Percentiles rank a stretch among this genome's conserved stretches.
Evolutionary conservation across 306 rosid species (phyloP).

Genomic region (Dryas octopetala): DNA sequence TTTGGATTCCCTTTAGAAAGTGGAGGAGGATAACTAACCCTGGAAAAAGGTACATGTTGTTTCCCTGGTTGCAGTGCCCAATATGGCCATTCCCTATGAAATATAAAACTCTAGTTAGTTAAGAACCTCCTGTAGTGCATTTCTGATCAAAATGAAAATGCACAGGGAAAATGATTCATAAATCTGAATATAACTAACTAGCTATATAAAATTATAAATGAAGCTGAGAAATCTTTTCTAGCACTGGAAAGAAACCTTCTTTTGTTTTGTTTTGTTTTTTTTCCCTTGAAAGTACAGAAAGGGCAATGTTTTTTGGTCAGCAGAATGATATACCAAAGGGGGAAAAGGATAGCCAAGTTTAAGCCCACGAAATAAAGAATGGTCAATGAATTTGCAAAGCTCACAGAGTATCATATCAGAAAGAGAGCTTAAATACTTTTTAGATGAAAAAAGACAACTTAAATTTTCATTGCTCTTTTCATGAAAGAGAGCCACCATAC

Average conservation of each 20-base stretch:
- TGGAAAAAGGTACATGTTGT: constrained; percentile 99
- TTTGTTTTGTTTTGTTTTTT: neutral
- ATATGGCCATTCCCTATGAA: constrained; percentile 70
- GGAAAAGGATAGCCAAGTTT: too few relatives aligned
- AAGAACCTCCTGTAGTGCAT: neutral
- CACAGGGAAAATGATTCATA: neutral
- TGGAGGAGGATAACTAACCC: constrained; percentile 57
- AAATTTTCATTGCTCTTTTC: neutral
- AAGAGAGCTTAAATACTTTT: neutral
- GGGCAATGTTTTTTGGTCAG: too few relatives aligned
- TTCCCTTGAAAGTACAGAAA: neutral
- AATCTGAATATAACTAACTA: neutral
- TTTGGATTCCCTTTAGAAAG: constrained; percentile 1
- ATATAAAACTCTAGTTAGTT: constrained; percentile 1
- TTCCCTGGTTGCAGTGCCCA: constrained; percentile 99
- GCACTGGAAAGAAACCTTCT: neutral
- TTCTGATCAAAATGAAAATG: neutral
- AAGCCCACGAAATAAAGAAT: too few relatives aligned
- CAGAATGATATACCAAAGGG: too few relatives aligned
- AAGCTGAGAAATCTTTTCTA: neutral
- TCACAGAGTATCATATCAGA: too few relatives aligned
- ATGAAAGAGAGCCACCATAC: neutral
- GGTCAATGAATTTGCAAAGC: too few relatives aligned
- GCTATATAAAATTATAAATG: neutral
- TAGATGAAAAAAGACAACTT: neutral